A percentile compares a stretch with the other conserved stretches of the same genome.
Conservation (phyloP, 2,329 filamentous ascomycete genomes). For the Westerdykella aurantiaca region DNA sequence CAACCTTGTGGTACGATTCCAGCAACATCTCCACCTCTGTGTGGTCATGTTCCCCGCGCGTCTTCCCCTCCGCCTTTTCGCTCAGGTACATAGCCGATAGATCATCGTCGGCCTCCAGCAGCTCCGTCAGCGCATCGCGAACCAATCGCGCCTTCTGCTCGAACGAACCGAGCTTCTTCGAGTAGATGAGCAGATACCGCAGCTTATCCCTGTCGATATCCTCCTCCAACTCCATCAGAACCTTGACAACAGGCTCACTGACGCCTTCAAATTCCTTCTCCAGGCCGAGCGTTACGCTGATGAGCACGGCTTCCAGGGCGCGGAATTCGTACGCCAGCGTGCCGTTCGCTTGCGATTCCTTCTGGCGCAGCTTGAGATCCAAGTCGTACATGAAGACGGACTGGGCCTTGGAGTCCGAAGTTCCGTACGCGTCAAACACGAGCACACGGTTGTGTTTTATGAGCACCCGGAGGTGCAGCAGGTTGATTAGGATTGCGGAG, state of each 20-base stretch:
- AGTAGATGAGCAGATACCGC: constrained; percentile 82
- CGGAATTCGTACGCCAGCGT: constrained; percentile 89
- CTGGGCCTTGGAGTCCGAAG: constrained; percentile 89
- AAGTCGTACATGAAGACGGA: constrained; percentile 97
- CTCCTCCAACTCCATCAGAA: constrained; percentile 86
- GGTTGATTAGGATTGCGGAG: constrained; percentile 87
- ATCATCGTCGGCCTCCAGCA: constrained; percentile 94
- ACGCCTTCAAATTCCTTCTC: constrained; percentile 95
- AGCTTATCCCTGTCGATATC: constrained; percentile 95
- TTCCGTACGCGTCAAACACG: constrained; percentile 93
- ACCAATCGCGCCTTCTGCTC: constrained; percentile 95
- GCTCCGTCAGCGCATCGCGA: constrained; percentile 87
- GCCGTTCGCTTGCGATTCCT: constrained; percentile 48
- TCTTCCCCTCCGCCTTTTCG: constrained; percentile 71
- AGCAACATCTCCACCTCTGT: constrained; percentile 95
- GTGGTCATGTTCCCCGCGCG: constrained; percentile 75
- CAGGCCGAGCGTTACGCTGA: constrained; percentile 84
- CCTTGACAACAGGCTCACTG: constrained; percentile 81
- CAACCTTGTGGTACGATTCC: constrained; percentile 96
- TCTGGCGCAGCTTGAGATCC: constrained; percentile 85
- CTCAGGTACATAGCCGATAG: constrained; percentile 91
- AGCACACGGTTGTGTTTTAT: constrained; percentile 94
- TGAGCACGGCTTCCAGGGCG: constrained; percentile 88
- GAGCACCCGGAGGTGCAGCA: constrained; percentile 90
- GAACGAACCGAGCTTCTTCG: constrained; percentile 92